Percentiles rank a stretch among this genome's conserved stretches.
phyloP scores from a whole-genome alignment of 179 eudicot genomes.

The Silene vulgaris region DNA sequence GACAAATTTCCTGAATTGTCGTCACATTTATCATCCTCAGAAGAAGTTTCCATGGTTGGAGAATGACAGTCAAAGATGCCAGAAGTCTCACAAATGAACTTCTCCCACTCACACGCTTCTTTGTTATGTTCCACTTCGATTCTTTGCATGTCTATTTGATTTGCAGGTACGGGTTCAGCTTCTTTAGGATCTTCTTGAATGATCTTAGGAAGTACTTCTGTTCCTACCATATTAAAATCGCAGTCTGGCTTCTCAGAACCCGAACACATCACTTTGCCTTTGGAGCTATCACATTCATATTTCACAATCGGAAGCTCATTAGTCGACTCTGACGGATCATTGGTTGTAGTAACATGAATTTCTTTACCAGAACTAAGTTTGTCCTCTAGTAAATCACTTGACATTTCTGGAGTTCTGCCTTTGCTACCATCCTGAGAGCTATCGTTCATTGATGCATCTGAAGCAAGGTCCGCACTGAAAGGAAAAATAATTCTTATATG shows the following conservation, averaged over 20 bases:
- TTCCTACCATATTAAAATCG: slow-evolving; percentile 21
- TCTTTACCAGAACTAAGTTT: slow-evolving; percentile 23
- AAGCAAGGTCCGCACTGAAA: slow-evolving; percentile 23
- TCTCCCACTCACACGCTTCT: slow-evolving; percentile 61
- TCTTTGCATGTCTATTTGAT: slow-evolving; percentile 26
- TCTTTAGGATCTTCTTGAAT: slow-evolving; percentile 29
- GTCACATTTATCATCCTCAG: slow-evolving; percentile 22
- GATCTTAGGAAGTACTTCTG: slow-evolving; percentile 26
- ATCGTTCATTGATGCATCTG: slow-evolving; percentile 43
- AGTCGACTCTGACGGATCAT: slow-evolving; percentile 34
- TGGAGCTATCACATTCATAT: slow-evolving; percentile 31
- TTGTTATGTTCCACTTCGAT: slow-evolving; percentile 30
- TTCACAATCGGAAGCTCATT: slow-evolving; percentile 31
- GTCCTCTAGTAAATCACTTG: slow-evolving; percentile 17
- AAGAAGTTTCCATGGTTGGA: slow-evolving; percentile 29
- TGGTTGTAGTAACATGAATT: slow-evolving; percentile 20
- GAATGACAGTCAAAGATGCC: slow-evolving; percentile 51
- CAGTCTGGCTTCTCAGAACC: slow-evolving; percentile 17
- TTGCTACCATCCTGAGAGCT: slow-evolving; percentile 35
- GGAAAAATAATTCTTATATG: slow-evolving; percentile 1
- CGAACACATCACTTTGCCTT: slow-evolving; percentile 7
- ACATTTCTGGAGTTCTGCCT: slow-evolving; percentile 19
- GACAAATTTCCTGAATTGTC: slow-evolving; percentile 41
- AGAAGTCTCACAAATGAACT: slow-evolving; percentile 46
- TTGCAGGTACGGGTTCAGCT: slow-evolving; percentile 20